Percentiles rank a stretch among this genome's conserved stretches.
Conservation (phyloP, 805 yeast species). For the Monosporozyma aerobia region DNA sequence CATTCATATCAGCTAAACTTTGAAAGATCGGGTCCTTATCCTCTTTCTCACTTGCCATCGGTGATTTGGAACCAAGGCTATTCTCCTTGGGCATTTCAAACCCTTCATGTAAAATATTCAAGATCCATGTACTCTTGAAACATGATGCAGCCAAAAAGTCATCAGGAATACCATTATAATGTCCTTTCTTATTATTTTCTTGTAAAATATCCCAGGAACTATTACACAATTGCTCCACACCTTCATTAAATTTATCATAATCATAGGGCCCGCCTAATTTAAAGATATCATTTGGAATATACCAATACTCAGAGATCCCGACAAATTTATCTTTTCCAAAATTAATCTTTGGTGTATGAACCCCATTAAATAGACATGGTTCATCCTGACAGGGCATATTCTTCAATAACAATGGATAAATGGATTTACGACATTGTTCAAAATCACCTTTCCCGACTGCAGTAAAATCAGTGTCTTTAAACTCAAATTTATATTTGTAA, state of each 20-base stretch:
- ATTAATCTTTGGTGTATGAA: conserved; percentile 85
- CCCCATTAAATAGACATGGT: conserved; percentile 92
- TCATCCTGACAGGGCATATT: conserved; percentile 75
- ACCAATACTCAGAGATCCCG: conserved; percentile 96
- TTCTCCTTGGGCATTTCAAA: conserved; percentile 60
- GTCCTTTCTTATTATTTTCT: conserved; percentile 42
- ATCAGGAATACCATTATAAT: conserved; percentile 47
- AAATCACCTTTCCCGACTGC: conserved; percentile 74
- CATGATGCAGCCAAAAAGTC: conserved; percentile 67
- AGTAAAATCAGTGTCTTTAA: conserved; percentile 37
- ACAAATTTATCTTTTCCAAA: conserved; percentile 73
- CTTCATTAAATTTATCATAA: conserved; percentile 55
- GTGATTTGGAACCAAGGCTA: background rate
- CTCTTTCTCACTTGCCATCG: conserved; percentile 7
- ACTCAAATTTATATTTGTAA: conserved; percentile 39
- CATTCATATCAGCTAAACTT: conserved; percentile 71
- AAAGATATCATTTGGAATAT: conserved; percentile 87
- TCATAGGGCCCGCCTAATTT: conserved; percentile 84
- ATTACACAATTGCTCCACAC: conserved; percentile 65
- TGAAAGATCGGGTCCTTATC: conserved; percentile 53
- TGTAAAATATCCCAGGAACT: conserved; percentile 58
- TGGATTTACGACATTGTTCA: conserved; percentile 57
- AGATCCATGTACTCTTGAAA: conserved; percentile 92
- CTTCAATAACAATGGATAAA: conserved; percentile 70
- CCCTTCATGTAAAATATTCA: conserved; percentile 84